These are phyloP conservation scores for Macrolepiota fuliginosa DNA, from an alignment of 768 basidiomycete species.

Conservation along the genomic window DNA sequence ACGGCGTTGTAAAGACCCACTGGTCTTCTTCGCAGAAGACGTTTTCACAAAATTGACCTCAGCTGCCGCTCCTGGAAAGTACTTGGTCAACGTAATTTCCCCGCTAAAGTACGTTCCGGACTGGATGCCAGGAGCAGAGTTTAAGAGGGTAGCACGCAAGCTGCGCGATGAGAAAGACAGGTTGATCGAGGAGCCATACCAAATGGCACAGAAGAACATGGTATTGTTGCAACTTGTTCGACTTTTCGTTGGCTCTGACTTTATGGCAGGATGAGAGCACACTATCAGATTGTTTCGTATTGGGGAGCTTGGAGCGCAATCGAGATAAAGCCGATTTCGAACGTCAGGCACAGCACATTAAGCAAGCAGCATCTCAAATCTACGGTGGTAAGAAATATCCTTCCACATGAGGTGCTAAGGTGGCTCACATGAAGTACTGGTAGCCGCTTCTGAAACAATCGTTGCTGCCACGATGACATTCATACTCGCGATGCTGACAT, in stretches of 20 bases:
- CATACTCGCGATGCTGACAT: slow-evolving; percentile 23
- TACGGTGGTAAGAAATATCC: neutral
- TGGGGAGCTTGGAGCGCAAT: neutral
- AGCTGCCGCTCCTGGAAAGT: neutral
- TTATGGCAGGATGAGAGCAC: neutral
- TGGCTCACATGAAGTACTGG: too few species aligned
- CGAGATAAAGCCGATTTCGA: neutral
- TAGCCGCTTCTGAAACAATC: slow-evolving; percentile 18
- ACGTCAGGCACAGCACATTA: neutral
- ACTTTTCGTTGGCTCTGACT: neutral
- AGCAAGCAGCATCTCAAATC: neutral
- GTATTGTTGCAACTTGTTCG: neutral
- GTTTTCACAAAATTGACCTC: neutral
- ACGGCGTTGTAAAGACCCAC: neutral
- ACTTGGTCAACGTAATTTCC: slow-evolving; percentile 9
- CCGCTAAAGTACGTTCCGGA: slow-evolving; percentile 6
- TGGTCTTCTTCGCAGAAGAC: slow-evolving; percentile 2
- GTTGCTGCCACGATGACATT: slow-evolving; percentile 36
- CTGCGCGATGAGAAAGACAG: neutral
- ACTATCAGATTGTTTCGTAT: neutral
- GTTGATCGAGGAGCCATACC: neutral
- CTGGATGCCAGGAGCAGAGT: slow-evolving; percentile 14
- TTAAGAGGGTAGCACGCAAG: neutral
- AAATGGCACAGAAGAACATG: neutral
- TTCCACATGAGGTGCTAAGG: too few species aligned